A percentile compares a stretch with the other conserved stretches of the same genome.
Evolutionary conservation across 2,329 filamentous ascomycete species (phyloP).

Genomic region (Neofusicoccum cordaticola): DNA sequence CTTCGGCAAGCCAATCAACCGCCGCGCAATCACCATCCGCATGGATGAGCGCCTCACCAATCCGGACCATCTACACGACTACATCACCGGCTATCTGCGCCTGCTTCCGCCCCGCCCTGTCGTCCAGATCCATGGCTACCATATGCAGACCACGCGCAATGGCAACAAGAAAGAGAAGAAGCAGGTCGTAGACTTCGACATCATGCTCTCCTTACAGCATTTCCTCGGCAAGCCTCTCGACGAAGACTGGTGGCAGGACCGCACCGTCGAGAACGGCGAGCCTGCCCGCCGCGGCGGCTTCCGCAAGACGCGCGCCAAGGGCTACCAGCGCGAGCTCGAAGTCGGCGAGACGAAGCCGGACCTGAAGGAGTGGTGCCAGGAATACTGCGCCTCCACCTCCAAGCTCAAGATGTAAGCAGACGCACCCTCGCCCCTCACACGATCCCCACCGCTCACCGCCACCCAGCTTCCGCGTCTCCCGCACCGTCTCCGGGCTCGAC

Average conservation of each 20-base stretch:
- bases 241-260: conserved; percentile 3
- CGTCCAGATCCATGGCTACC: conserved; percentile 37
- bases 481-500: conserved; percentile 60
- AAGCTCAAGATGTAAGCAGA: conserved; percentile 48
- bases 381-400: conserved; percentile 59
- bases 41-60: conserved; percentile 33
- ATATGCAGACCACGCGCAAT: conserved; percentile 33
- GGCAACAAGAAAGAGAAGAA: conserved; percentile 37
- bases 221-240: conserved; percentile 22
- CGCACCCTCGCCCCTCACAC: not conserved
- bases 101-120: conserved; percentile 30
- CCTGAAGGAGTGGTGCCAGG: conserved; percentile 64
- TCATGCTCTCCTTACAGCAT: conserved; percentile 33
- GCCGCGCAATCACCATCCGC: conserved; percentile 18
- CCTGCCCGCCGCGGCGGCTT: conserved; percentile 65
- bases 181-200: conserved; percentile 36
- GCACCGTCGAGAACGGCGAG: conserved; percentile 56
- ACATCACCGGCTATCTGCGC: conserved; percentile 26
- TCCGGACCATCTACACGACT: conserved; percentile 30
- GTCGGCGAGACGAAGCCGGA: conserved; percentile 40
- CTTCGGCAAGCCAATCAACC: conserved; percentile 16
- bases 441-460: not conserved
- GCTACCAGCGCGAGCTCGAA: conserved; percentile 45
- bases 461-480: conserved; percentile 38
- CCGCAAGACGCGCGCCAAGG: conserved; percentile 52